Conservation (phyloP, 352 stramenopile species). For the Phytophthora uliginosa region DNA sequence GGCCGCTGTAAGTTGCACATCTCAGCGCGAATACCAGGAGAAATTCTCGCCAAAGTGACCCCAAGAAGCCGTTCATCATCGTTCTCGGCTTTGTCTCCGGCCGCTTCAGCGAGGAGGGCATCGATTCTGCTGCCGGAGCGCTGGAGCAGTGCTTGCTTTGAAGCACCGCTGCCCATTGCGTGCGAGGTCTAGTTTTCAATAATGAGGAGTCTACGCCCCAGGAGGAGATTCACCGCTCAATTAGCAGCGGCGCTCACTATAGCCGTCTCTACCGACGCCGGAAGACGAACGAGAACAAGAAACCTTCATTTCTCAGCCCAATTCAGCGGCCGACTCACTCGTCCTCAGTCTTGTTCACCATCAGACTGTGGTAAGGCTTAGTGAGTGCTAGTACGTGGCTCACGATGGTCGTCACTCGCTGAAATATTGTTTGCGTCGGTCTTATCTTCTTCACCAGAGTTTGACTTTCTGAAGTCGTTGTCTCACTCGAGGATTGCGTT, state of each 20-base stretch:
- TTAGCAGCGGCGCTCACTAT: background rate
- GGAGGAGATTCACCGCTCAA: background rate
- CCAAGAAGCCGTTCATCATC: constrained; percentile 8
- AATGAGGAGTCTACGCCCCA: constrained; percentile 7
- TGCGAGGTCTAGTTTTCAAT: background rate
- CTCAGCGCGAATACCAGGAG: constrained; percentile 10
- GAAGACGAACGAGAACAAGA: constrained; percentile 22
- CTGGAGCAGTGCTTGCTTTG: constrained; percentile 33
- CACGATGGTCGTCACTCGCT: constrained; percentile 8
- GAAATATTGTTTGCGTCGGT: constrained; percentile 24
- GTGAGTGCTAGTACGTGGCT: background rate
- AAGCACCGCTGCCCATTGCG: constrained; percentile 51
- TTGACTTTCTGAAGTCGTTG: constrained; percentile 1
- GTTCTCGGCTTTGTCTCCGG: background rate
- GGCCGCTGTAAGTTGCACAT: constrained; percentile 15
- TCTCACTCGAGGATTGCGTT: background rate
- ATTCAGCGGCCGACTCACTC: constrained; percentile 17
- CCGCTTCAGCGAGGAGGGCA: constrained; percentile 23
- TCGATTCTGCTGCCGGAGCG: constrained; percentile 46
- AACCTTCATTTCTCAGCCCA: constrained; percentile 27
- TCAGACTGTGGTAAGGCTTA: background rate
- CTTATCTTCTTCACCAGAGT: constrained; percentile 15
- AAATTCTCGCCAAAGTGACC: constrained; percentile 8
- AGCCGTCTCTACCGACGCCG: constrained; percentile 18
- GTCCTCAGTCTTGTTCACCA: constrained; percentile 32